Conservation (phyloP, 2,329 filamentous ascomycete species). For the Scytalidium lignicola region DNA sequence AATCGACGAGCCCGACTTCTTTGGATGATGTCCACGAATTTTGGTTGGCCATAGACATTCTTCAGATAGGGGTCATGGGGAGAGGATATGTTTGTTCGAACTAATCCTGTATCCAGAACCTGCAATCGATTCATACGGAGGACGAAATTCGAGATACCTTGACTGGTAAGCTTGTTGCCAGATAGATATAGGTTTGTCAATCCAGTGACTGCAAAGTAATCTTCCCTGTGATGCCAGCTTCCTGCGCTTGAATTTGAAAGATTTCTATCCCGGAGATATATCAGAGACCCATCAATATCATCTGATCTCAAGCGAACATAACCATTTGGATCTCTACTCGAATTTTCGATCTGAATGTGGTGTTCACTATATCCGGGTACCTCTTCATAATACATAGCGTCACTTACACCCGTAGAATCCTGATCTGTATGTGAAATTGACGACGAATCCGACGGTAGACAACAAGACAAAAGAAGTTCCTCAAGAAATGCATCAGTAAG, state of each 20-base stretch:
- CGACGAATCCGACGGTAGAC: slow-evolving; percentile 24
- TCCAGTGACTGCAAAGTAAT: slow-evolving; percentile 20
- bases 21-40: slow-evolving; percentile 28
- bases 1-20: slow-evolving; percentile 41
- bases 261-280: slow-evolving; percentile 21
- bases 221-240: not conserved
- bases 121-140: slow-evolving; percentile 40
- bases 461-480: slow-evolving; percentile 6
- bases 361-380: not conserved
- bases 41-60: not conserved
- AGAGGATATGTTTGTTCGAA: slow-evolving; percentile 23
- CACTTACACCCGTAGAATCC: slow-evolving; percentile 23
- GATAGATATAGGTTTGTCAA: slow-evolving; percentile 53
- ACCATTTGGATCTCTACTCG: slow-evolving; percentile 11
- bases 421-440: not conserved
- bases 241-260: not conserved
- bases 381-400: slow-evolving; percentile 1
- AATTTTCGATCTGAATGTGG: slow-evolving; percentile 13
- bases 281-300: not conserved
- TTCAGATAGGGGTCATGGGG: slow-evolving; percentile 25
- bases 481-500: slow-evolving; percentile 37
- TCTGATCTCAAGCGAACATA: slow-evolving; percentile 7
- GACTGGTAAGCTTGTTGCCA: slow-evolving; percentile 40
- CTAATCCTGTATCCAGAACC: slow-evolving; percentile 45
- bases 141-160: slow-evolving; percentile 40